Percentiles rank a stretch among this genome's conserved stretches.
phyloP scores from a whole-genome alignment of 208 protist species.

The Trypanosoma lewisi region DNA sequence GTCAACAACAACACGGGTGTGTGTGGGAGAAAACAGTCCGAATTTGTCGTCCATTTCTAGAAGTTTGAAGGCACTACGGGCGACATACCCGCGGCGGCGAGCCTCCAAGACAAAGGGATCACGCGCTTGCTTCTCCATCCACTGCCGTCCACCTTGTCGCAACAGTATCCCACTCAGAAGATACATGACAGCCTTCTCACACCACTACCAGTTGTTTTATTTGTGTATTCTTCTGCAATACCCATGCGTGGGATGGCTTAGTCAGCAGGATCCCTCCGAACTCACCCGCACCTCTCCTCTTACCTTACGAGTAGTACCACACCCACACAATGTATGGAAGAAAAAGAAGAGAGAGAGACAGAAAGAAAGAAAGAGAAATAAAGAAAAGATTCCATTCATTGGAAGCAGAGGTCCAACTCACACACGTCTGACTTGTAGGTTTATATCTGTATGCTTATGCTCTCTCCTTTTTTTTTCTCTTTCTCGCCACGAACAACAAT shows the following conservation, averaged over 20 bases:
- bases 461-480: too few species aligned
- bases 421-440: not conserved
- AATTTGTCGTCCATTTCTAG: constrained; percentile 67
- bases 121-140: constrained; percentile 56
- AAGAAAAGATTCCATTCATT: not conserved
- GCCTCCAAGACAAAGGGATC: constrained; percentile 69
- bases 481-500: not conserved
- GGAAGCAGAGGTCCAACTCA: not conserved
- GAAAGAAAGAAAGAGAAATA: constrained; percentile 1
- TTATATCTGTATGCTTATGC: too few species aligned
- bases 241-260: not conserved
- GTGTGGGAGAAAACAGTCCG: constrained; percentile 38
- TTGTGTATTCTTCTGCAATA: too few species aligned
- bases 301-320: too few species aligned
- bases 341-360: constrained; percentile 5
- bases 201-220: too few species aligned
- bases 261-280: not conserved
- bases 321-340: not conserved
- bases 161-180: not conserved
- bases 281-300: too few species aligned
- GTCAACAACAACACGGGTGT: constrained; percentile 65
- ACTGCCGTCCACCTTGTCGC: constrained; percentile 35
- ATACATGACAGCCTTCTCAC: constrained; percentile 43
- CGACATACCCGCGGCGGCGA: constrained; percentile 65
- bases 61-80: constrained; percentile 83